Conservation (phyloP, 495 filamentous ascomycete species). For the Parmelia sp. region DNA sequence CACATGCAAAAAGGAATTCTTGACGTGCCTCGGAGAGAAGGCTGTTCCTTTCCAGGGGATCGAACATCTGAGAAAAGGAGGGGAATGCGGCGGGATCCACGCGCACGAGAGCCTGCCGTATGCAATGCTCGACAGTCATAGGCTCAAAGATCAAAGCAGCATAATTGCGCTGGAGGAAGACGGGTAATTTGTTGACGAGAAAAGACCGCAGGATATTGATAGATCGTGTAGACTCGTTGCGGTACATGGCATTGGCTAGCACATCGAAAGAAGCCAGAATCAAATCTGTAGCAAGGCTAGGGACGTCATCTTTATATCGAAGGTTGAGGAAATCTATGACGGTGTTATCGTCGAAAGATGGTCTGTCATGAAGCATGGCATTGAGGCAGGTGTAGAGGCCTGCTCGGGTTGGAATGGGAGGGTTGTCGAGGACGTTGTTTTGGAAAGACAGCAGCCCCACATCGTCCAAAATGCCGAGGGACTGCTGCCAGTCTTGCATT, state of each 20-base stretch:
- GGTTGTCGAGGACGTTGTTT: conserved; percentile 52
- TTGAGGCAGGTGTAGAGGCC: conserved; percentile 90
- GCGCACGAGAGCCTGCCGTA: conserved; percentile 67
- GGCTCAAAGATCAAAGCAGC: conserved; percentile 54
- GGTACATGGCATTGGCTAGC: conserved; percentile 76
- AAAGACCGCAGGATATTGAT: conserved; percentile 83
- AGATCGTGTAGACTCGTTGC: conserved; percentile 62
- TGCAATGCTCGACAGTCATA: conserved; percentile 67
- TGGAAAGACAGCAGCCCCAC: conserved; percentile 23
- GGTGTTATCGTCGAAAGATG: conserved; percentile 72
- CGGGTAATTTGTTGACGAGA: conserved; percentile 85
- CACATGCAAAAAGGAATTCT: conserved; percentile 89
- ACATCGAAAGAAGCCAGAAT: conserved; percentile 86
- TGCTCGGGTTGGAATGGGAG: conserved; percentile 70
- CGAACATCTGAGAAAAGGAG: conserved; percentile 72
- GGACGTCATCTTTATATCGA: conserved; percentile 75
- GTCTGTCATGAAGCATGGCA: conserved; percentile 62
- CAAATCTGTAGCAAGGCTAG: conserved; percentile 69
- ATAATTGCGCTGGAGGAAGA: conserved; percentile 62
- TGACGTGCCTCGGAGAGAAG: conserved; percentile 78
- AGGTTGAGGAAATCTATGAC: conserved; percentile 74
- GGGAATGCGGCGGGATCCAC: conserved; percentile 76
- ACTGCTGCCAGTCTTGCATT: conserved; percentile 23
- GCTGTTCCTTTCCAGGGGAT: conserved; percentile 63
- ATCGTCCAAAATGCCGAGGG: conserved; percentile 20